Evolutionary conservation across 768 basidiomycete genomes (phyloP).

Genomic region (Coprinopsis sp.): DNA sequence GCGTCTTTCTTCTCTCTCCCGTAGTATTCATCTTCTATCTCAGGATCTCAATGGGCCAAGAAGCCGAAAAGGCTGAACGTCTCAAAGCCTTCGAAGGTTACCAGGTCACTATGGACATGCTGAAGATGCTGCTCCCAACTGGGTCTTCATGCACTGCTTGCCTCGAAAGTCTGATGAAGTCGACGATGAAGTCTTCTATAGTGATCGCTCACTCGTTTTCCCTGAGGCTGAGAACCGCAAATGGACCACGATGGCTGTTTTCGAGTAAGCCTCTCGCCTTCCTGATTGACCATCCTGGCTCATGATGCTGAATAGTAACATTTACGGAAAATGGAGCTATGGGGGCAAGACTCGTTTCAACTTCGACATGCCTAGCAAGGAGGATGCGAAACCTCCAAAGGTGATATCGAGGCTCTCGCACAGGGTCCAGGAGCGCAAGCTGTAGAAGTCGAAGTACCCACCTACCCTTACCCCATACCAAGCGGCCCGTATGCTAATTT

Average conservation of each 20-base stretch:
- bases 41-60: conserved; percentile 99
- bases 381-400: neutral
- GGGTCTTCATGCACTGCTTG: conserved; percentile 96
- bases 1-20: conserved; percentile 1
- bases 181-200: conserved; percentile 96
- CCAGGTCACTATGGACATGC: conserved; percentile 84
- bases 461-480: too few relatives aligned
- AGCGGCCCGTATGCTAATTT: too few relatives aligned
- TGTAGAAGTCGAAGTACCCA: too few relatives aligned
- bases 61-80: conserved; percentile 86
- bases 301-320: conserved; percentile 20
- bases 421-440: too few relatives aligned
- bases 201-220: conserved; percentile 87
- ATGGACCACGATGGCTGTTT: conserved; percentile 92
- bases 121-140: conserved; percentile 79
- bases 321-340: conserved; percentile 44
- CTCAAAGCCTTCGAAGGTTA: conserved; percentile 86
- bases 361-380: too few relatives aligned
- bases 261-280: conserved; percentile 59
- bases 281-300: conserved; percentile 18
- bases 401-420: neutral
- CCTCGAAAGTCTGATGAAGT: conserved; percentile 93
- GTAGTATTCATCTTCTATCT: neutral
- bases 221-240: conserved; percentile 94
- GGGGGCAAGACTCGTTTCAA: conserved; percentile 16